These are phyloP conservation scores for Chytridiales sp. DNA, from an alignment of 371 early-diverging fungal species.

Conservation along the genomic window DNA sequence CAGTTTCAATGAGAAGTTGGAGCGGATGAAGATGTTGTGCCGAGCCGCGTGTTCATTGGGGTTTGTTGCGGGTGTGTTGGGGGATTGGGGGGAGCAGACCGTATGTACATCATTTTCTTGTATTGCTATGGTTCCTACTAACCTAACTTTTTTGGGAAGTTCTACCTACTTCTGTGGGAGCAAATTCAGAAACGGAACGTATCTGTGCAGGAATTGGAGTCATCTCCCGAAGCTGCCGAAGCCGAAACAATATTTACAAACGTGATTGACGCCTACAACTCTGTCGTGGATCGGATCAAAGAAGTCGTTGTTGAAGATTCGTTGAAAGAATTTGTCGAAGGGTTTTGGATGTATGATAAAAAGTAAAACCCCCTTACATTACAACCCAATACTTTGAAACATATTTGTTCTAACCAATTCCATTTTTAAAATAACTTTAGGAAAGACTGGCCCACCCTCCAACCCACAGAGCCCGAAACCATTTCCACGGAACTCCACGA, in stretches of 20 bases:
- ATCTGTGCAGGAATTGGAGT: slow-evolving; percentile 49
- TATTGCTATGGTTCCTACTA: background rate
- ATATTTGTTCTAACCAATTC: background rate
- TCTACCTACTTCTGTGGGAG: slow-evolving; percentile 60
- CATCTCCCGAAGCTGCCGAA: slow-evolving; percentile 18
- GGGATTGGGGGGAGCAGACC: slow-evolving; percentile 60
- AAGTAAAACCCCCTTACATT: slow-evolving; percentile 52
- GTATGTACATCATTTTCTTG: slow-evolving; percentile 35
- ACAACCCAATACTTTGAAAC: background rate
- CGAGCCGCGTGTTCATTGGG: slow-evolving; percentile 56
- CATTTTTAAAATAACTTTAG: slow-evolving; percentile 1
- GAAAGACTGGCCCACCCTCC: slow-evolving; percentile 38
- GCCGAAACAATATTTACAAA: slow-evolving; percentile 53
- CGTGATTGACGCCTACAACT: slow-evolving; percentile 41
- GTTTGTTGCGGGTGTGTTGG: slow-evolving; percentile 39
- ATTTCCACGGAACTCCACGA: slow-evolving; percentile 63
- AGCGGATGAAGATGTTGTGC: slow-evolving; percentile 38
- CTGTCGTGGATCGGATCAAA: slow-evolving; percentile 50
- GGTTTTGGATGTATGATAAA: slow-evolving; percentile 57
- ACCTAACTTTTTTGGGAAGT: slow-evolving; percentile 40
- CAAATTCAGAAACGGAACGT: slow-evolving; percentile 54
- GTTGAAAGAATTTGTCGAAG: slow-evolving; percentile 59
- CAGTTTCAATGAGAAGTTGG: slow-evolving; percentile 9
- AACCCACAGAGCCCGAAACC: background rate
- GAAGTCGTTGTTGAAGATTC: slow-evolving; percentile 56